These are phyloP conservation scores for Coemansia sp. DNA, from an alignment of 192 early-diverging fungal species.

Conservation along the genomic window DNA sequence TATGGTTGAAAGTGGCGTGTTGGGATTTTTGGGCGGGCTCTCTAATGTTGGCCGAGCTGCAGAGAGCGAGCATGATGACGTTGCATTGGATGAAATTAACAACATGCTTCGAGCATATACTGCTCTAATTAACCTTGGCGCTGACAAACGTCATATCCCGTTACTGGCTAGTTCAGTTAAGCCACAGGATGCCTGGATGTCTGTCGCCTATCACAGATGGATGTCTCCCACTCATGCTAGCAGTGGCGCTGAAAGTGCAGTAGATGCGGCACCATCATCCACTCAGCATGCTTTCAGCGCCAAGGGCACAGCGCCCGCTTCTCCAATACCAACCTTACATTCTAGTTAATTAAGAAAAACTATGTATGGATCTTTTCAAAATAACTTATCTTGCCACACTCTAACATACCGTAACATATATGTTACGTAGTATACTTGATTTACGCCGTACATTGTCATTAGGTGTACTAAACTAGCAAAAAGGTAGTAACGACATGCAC, in stretches of 20 bases:
- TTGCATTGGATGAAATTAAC: background rate
- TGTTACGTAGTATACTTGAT: background rate
- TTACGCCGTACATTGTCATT: background rate
- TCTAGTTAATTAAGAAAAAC: background rate
- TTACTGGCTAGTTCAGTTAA: background rate
- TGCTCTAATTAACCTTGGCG: background rate
- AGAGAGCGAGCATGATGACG: background rate
- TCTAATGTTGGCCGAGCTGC: slow-evolving; percentile 12
- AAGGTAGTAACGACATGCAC: background rate
- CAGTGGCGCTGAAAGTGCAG: background rate
- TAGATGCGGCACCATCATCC: background rate
- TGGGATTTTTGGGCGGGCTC: slow-evolving; percentile 22
- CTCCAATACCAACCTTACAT: slow-evolving; percentile 10
- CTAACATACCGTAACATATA: background rate
- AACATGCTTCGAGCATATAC: background rate
- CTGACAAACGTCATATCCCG: background rate
- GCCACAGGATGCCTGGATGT: slow-evolving; percentile 18
- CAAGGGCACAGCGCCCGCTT: background rate
- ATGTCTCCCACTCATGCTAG: background rate
- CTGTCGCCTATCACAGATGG: slow-evolving; percentile 11
- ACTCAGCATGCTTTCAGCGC: background rate
- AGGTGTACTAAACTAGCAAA: background rate
- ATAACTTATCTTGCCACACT: background rate
- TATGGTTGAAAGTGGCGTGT: slow-evolving; percentile 15
- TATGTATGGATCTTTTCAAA: background rate